A percentile compares a stretch with the other conserved stretches of the same genome.
Conservation (phyloP, 2,329 filamentous ascomycete genomes). For the Nannizzia gypsea region DNA sequence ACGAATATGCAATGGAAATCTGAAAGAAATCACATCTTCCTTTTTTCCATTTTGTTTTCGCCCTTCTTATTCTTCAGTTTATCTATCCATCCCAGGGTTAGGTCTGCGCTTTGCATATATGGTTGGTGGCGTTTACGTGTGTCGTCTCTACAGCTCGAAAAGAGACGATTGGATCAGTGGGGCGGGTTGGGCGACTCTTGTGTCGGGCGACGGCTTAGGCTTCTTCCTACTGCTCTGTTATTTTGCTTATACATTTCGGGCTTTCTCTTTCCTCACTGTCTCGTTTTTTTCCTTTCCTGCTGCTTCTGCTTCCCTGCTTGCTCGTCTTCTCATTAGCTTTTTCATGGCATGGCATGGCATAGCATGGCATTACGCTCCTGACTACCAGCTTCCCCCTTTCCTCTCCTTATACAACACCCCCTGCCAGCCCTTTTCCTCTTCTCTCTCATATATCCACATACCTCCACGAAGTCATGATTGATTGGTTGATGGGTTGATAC, state of each 20-base stretch:
- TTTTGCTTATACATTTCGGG: not conserved
- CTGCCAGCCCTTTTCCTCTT: not conserved
- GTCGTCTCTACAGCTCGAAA: not conserved
- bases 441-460: not conserved
- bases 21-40: slow-evolving; percentile 16
- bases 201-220: not conserved
- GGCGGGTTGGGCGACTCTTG: not conserved
- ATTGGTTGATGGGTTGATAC: too few relatives aligned
- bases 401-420: not conserved
- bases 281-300: not conserved
- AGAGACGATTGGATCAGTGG: not conserved
- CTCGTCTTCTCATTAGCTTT: not conserved
- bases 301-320: not conserved
- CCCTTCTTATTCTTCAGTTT: not conserved
- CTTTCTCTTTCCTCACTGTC: not conserved
- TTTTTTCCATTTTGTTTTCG: not conserved
- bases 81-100: not conserved
- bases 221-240: not conserved
- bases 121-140: not conserved
- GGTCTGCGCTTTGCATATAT: not conserved
- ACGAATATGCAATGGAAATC: slow-evolving; percentile 78
- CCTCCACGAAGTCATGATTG: not conserved
- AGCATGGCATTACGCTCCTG: not conserved
- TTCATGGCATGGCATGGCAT: slow-evolving; percentile 1
- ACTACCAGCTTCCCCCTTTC: not conserved